phyloP scores from a whole-genome alignment of 2,329 filamentous ascomycete species.

The Sarocladium kiliense region DNA sequence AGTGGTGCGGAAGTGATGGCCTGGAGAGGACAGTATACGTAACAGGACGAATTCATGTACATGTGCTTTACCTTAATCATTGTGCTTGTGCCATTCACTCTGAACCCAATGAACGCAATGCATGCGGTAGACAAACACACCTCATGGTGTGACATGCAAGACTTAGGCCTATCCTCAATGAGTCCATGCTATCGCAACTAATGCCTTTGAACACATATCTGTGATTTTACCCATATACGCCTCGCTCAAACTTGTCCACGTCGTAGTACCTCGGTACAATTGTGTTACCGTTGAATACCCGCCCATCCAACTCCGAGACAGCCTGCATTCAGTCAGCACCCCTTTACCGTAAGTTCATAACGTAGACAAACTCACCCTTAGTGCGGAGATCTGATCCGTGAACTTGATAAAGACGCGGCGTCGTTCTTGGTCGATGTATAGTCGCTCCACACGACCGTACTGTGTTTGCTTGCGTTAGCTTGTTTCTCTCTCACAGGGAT shows the following conservation, averaged over 20 bases:
- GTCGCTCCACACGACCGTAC: slow-evolving; percentile 78
- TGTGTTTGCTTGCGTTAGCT: slow-evolving; percentile 26
- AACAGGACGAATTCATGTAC: slow-evolving; percentile 3
- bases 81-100: no score
- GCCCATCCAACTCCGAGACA: slow-evolving; percentile 82
- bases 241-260: slow-evolving; percentile 72
- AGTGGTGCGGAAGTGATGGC: neutral
- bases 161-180: neutral
- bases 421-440: slow-evolving; percentile 64
- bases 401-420: slow-evolving; percentile 89
- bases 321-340: slow-evolving; percentile 46
- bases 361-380: slow-evolving; percentile 57
- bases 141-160: no score
- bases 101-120: no score
- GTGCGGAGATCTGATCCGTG: slow-evolving; percentile 74
- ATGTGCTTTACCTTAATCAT: neutral
- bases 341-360: slow-evolving; percentile 8
- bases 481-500: no score
- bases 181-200: no score
- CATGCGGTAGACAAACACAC: no score
- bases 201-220: no score
- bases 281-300: slow-evolving; percentile 80
- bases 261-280: slow-evolving; percentile 83
- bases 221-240: slow-evolving; percentile 36
- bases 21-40: neutral